Base-by-base conservation (phyloP, 2,329 filamentous ascomycete genomes). In the Harringtonia lauricola region DNA sequence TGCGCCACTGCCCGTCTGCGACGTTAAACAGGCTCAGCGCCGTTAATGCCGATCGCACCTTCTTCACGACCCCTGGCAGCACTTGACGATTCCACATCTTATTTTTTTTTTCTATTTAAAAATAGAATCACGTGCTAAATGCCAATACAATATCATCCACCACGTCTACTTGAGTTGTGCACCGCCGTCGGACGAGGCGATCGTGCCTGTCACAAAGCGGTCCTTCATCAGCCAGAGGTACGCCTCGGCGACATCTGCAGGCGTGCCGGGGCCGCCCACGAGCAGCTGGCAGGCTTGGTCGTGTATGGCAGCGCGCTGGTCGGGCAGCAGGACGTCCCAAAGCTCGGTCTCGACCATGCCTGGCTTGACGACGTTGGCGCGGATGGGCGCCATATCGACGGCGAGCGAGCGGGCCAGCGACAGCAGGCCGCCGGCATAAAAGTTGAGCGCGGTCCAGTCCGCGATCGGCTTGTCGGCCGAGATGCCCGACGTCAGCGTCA, bases 301-400 rank as follows among this genome's bases (percentile, higher is more conserved):
- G 42, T 51, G 41, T 39, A 58, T 53, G 18, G 56, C 42, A 29
- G 49, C 39, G 21, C 50, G 50, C 35, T 49, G 35, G 28, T 57
- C 51, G 15, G 52, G 56, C 6, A 46, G 30, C 43, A 57, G 49
- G 3, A 48, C 42, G 8, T 57, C 55, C 56, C 59, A 68, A 26
- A 71, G 43, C 35, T 66, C 65, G 7, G 74, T 78, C 33, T 66
- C 56, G 0, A 74, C 64, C 0, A 65, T 61, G 0, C 79, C 81
- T 0, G 78, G 76, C 42, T 60, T 64, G 2, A 84, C 73, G 1
- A 71, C 54, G 54, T 85, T 85, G 22, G 83, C 78, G 2, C 81
- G 62, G 9, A 83, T 59, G 0, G 81, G 81, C 49, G 68, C 70
- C 44, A 86, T 54, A 52, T 84, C 79, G 28, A 83, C 52, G 2